Evolutionary conservation across 805 yeast species (phyloP), one percentile per base, ranked within the genome.

Genomic region (Candida stauntonica): DNA sequence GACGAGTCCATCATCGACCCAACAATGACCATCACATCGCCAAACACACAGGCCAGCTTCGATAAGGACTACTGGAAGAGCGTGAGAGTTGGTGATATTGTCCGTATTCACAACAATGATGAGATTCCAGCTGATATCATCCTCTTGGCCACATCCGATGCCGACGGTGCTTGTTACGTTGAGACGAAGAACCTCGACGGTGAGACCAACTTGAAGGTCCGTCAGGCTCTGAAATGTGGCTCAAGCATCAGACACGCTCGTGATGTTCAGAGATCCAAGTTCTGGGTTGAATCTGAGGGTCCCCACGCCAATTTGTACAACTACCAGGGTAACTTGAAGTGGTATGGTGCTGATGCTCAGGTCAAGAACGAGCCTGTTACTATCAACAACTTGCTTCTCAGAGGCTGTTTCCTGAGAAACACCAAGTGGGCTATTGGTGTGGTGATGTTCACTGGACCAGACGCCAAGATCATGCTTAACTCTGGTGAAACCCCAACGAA

Each of bases 151-250:
- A 72, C 88, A 3, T 76, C 86, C 23, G 87, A 81, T 53, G 59
- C 68, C 2, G 87, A 82, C 53, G 84, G 82, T 40, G 76, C 73
- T 36, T 82, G 91, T 61, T 55, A 77, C 49, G 77, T 84, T 21
- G 94, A 84, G 59, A 85, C 94, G 0, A 84, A 83, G 53, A 84
- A 84, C 60, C 68, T 85, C 48, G 94, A 85, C 61, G 94, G 94
- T 60, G 83, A 77, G 55, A 77, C 93, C 2, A 85, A 83, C 50
- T 64, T 85, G 60, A 85, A 85, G 61, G 83, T 80, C 29, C 80
- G 80, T 52, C 86, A 81, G 57, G 81, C 89, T 4, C 59, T 85
- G 50, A 79, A 81, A 52, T 75, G 78, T 51, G 72, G 81, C 26
- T 63, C 74, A 13, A 67, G 63, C 24, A 66, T 75, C 13, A 63